Evolutionary conservation across 2,329 filamentous ascomycete genomes (phyloP).

Genomic region (Xylariaceae sp.): DNA sequence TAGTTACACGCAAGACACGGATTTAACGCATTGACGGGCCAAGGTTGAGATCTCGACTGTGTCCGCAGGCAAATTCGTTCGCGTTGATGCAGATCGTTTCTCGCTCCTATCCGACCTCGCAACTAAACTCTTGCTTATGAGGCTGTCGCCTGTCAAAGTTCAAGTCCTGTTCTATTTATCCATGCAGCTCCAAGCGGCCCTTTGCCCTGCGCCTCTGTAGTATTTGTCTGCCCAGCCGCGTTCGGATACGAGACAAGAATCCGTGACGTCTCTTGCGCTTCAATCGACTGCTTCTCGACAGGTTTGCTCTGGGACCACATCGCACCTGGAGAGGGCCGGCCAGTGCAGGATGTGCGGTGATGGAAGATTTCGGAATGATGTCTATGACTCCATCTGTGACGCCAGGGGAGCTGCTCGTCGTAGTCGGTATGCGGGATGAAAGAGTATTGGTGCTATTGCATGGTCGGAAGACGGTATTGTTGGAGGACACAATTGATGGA

Average conservation of each 20-base stretch:
- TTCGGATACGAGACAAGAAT: constrained; percentile 51
- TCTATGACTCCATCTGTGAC: constrained; percentile 35
- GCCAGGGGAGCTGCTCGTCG: constrained; percentile 6
- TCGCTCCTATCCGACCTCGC: neutral
- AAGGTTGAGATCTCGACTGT: no score
- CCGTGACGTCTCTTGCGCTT: constrained; percentile 60
- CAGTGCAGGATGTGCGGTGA: constrained; percentile 55
- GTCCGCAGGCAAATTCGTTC: no score
- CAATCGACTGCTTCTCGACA: constrained; percentile 53
- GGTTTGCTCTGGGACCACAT: constrained; percentile 57
- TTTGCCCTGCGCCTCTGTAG: constrained; percentile 51
- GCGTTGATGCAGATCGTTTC: neutral
- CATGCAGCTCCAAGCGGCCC: constrained; percentile 36
- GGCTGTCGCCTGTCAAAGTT: neutral
- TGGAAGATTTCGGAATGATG: constrained; percentile 43
- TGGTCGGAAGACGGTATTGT: constrained; percentile 28
- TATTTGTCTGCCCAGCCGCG: constrained; percentile 51
- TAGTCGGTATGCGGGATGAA: constrained; percentile 20
- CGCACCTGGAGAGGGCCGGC: constrained; percentile 48
- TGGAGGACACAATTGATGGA: constrained; percentile 40
- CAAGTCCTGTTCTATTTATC: constrained; percentile 26
- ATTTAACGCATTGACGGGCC: no score
- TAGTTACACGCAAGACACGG: no score
- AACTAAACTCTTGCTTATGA: neutral
- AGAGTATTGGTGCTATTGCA: constrained; percentile 27